Base-by-base conservation (phyloP, 2,329 filamentous ascomycete genomes). In the Stenocarpella maydis region DNA sequence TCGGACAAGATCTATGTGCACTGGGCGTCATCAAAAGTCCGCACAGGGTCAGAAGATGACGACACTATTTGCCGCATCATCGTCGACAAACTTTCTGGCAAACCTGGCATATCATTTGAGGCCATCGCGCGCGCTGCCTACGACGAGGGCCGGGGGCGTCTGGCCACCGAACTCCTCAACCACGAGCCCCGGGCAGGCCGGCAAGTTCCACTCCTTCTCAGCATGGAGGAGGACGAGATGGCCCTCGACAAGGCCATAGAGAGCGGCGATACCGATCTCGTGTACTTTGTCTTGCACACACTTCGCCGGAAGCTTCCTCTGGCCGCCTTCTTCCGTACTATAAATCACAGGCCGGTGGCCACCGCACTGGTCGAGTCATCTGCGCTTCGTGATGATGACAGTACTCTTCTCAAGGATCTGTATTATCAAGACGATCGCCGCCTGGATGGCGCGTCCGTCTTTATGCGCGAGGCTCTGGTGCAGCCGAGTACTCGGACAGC, bases 361-460 rank as follows among this genome's bases (percentile, higher is more conserved):
- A 94, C 93, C 2, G 93, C 96, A 0, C 87, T 99, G 14, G 93
- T 99, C 28, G 96, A 99, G 79, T 88, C 94, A 1, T 91, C 91
- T 0, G 95, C 96, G 0, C 77, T 82, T 53, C 85, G 87, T 63
- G 89, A 93, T 63, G 83, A 81, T 24, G 92, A 97, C 75, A 94
- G 97, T 75, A 86, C 88, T 0, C 80, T 99, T 26, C 88, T 99
- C 31, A 99, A 98, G 76, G 96, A 98, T 77, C 84, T 99, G 4
- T 99, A 96, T 82, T 99, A 99, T 78, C 96, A 98, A 81, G 96
- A 98, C 75, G 96, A 99, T 78, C 90, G 95, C 6, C 89, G 95
- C 4, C 84, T 94, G 6, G 96, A 98, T 73, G 94, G 96, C 3
- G 92, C 95, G 0, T 92, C 94, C 69, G 89, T 99, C 2, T 92